phyloP scores from a whole-genome alignment of 306 rosid genomes.

The Comarum palustre region DNA sequence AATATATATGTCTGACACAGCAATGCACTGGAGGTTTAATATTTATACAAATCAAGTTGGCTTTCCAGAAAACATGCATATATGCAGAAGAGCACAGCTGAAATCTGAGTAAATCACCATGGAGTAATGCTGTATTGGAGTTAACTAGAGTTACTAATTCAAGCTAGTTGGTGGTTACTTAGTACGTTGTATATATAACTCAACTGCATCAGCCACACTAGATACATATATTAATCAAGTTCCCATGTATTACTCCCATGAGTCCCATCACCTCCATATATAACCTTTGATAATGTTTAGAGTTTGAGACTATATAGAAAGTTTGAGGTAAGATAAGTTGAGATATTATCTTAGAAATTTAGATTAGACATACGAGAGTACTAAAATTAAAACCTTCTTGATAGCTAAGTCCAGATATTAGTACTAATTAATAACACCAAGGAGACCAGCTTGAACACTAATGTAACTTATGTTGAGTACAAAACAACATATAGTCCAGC shows the following conservation, averaged over 20 bases:
- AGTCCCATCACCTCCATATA: not conserved
- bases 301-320: not conserved
- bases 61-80: not conserved
- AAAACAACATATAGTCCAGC: not conserved
- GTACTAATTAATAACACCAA: not conserved
- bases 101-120: not conserved
- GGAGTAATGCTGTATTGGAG: not conserved
- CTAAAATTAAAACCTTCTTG: not conserved
- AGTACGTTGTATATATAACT: not conserved
- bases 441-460: not conserved
- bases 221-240: no score
- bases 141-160: not conserved
- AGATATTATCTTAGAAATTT: not conserved
- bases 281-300: not conserved
- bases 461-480: not conserved
- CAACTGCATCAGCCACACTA: not conserved
- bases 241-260: not conserved
- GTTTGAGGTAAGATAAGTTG: not conserved
- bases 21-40: not conserved
- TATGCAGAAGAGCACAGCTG: not conserved
- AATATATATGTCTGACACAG: not conserved
- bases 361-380: not conserved
- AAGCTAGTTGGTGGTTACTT: not conserved
- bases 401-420: not conserved
- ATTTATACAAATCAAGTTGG: not conserved